Evolutionary conservation across 2,329 filamentous ascomycete species (phyloP), one percentile per base, ranked within the genome.

Genomic region (Alternaria novae-zelandiae): DNA sequence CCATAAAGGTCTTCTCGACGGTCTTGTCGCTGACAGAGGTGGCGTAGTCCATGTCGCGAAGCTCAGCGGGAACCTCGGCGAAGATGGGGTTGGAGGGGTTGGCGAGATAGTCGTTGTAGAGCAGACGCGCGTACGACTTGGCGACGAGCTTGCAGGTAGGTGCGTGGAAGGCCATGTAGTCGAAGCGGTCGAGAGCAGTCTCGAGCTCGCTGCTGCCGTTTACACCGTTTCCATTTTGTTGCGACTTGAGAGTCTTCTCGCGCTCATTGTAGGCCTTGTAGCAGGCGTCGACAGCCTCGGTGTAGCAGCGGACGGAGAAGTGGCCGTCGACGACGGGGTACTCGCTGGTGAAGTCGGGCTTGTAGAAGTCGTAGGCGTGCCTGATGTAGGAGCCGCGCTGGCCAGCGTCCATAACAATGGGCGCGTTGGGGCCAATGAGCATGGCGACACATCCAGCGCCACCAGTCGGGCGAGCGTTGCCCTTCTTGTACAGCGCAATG

Each of bases 361-460:
- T 86, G 81, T 86, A 86, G 77, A 86, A 86, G 70, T 86, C 84
- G 78, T 86, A 86, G 30, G 80, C 82, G 74, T 86, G 84, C 66
- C 77, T 82, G 72, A 86, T 81, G 77, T 84, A 86, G 71, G 79
- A 82, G 65, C 84, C 84, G 57, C 84, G 82, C 63, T 82, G 81
- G 63, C 83, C 83, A 45, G 84, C 78, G 73, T 86, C 84, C 65
- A 85, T 80, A 21, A 80, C 83, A 60, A 86, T 68, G 28, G 84
- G 84, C 45, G 84, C 84, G 64, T 86, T 75, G 43, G 84, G 84
- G 43, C 83, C 83, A 65, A 86, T 78, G 50, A 86, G 83, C 83
- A 86, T 85, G 71, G 84, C 84, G 60, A 86, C 83, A 69, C 84
- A 85, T 59, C 84, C 84, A 70, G 83, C 84, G 69, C 84, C 84